phyloP scores from a whole-genome alignment of 225 moss, liverwort and hornwort genomes.

The Anthoceros angustus region DNA sequence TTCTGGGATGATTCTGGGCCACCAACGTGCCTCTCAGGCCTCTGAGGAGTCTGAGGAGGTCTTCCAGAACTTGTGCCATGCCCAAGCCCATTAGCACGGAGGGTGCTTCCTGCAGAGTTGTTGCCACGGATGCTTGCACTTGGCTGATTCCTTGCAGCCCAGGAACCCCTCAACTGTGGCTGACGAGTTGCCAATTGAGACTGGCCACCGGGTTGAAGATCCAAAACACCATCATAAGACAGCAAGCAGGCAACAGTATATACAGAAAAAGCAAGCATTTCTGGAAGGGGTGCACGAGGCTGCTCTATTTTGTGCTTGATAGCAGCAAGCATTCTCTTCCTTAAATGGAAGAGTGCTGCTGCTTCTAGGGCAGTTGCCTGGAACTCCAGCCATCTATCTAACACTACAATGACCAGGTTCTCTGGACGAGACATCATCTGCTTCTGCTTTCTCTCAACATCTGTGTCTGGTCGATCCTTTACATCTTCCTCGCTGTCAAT shows the following conservation, averaged over 20 bases:
- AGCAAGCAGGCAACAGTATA: slow-evolving; percentile 74
- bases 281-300: slow-evolving; percentile 49
- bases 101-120: background rate
- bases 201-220: slow-evolving; percentile 10
- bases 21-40: background rate
- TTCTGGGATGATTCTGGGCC: background rate
- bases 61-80: background rate
- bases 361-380: slow-evolving; percentile 64
- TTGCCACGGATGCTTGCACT: background rate
- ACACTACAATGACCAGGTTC: slow-evolving; percentile 43
- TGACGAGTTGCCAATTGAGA: background rate
- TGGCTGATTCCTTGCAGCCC: background rate
- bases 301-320: slow-evolving; percentile 70
- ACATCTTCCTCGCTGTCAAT: slow-evolving; percentile 48
- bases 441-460: slow-evolving; percentile 33
- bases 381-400: slow-evolving; percentile 83
- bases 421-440: slow-evolving; percentile 50
- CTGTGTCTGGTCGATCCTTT: slow-evolving; percentile 31
- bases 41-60: background rate
- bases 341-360: slow-evolving; percentile 66
- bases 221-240: slow-evolving; percentile 60
- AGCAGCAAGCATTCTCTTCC: slow-evolving; percentile 70
- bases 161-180: background rate
- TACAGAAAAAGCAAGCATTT: slow-evolving; percentile 56
- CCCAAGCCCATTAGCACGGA: background rate